Evolutionary conservation across 2,329 filamentous ascomycete species (phyloP), one percentile per base, ranked within the genome.

Genomic region (Neoarthrinium moseri): DNA sequence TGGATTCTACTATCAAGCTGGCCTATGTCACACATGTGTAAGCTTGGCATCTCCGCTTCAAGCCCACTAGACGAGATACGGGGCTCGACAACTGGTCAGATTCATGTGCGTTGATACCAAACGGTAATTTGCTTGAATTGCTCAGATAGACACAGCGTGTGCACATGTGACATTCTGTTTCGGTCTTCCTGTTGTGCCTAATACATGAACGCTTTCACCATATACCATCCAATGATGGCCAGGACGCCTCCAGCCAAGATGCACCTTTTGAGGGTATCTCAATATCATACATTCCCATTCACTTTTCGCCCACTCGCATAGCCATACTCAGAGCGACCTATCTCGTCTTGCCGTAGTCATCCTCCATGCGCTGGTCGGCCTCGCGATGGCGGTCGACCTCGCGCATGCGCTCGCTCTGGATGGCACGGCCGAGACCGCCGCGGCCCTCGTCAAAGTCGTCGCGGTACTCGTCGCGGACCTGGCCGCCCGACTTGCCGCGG

Each of bases 391-490:
- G 58, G 46, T 88, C 83, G 2, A 48, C 36, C 55, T 65, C 62
- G 20, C 60, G 60, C 47, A 60, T 50, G 22, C 61, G 52, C 23
- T 83, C 79, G 2, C 45, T 10, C 54, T 84, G 81, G 49, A 91
- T 76, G 46, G 89, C 89, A 53, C 91, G 80, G 34, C 94, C 92
- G 56, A 91, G 83, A 10, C 94, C 94, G 56, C 94, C 94, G 57
- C 94, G 81, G 13, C 94, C 94, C 50, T 96, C 92, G 64, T 99
- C 94, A 63, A 86, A 99, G 71, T 99, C 94, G 66, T 96, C 90
- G 36, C 94, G 83, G 70, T 97, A 99, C 74, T 99, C 95, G 65
- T 99, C 94, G 54, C 94, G 84, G 51, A 99, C 94, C 71, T 99
- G 94, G 4, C 94, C 94, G 48, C 94, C 94, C 50, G 89, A 95